phyloP scores from a whole-genome alignment of 495 filamentous ascomycete species.

The Opeltia flavorubescens region DNA sequence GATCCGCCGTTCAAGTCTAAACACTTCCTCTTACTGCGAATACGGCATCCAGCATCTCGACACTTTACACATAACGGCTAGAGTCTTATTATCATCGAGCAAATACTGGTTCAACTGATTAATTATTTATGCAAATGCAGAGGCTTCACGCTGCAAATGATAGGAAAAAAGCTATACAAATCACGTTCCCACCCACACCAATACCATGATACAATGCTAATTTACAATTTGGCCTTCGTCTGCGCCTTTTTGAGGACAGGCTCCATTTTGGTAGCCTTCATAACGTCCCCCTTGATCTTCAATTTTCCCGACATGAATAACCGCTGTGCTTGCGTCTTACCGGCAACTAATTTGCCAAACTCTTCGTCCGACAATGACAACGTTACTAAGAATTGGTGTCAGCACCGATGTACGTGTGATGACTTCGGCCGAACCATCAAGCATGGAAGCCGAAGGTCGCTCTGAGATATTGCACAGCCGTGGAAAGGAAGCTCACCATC shows the following conservation, averaged over 20 bases:
- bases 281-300: constrained; percentile 95
- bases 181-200: background rate
- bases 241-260: constrained; percentile 84
- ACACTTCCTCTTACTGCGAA: too few species aligned
- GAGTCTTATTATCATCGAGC: too few species aligned
- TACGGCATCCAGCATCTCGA: too few species aligned
- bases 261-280: constrained; percentile 91
- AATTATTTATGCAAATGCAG: too few species aligned
- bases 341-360: constrained; percentile 65
- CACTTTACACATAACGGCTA: background rate
- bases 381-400: constrained; percentile 43
- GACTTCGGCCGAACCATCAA: too few species aligned
- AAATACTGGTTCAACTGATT: too few species aligned
- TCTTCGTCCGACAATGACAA: constrained; percentile 74
- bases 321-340: constrained; percentile 87
- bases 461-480: too few species aligned
- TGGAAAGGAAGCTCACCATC: constrained; percentile 43
- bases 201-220: background rate
- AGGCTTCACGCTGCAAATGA: too few species aligned
- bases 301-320: constrained; percentile 95
- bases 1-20: too few species aligned
- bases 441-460: background rate
- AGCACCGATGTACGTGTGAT: background rate
- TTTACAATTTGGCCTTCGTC: constrained; percentile 72
- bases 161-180: background rate